Evolutionary conservation across 768 basidiomycete genomes (phyloP).

Genomic region (Ephemerocybe angulata): DNA sequence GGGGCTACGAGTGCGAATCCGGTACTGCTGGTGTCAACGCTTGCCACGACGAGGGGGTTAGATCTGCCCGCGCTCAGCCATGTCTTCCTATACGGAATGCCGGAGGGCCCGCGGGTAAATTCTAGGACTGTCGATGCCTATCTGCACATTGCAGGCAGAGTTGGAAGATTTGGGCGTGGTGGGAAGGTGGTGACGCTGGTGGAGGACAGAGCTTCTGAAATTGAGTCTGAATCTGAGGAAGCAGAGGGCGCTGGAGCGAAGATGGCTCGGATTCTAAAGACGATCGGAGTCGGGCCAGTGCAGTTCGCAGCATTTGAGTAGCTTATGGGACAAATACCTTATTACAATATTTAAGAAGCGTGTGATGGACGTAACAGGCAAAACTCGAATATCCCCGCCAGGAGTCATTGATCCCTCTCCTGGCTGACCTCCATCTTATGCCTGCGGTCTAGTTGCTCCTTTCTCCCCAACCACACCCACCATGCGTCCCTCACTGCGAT

Average conservation of each 20-base stretch:
- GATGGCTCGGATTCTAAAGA: constrained; percentile 43
- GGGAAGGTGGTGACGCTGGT: constrained; percentile 69
- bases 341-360: not conserved
- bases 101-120: constrained; percentile 37
- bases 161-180: constrained; percentile 63
- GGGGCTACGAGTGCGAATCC: constrained; percentile 45
- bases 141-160: constrained; percentile 68
- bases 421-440: constrained; percentile 10
- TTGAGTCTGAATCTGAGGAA: constrained; percentile 9
- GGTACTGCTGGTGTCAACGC: constrained; percentile 62
- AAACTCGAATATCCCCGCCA: not conserved
- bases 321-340: constrained; percentile 14
- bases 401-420: not conserved
- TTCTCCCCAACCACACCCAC: constrained; percentile 3
- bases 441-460: constrained; percentile 6
- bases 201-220: constrained; percentile 32
- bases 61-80: constrained; percentile 70
- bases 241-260: constrained; percentile 21
- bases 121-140: constrained; percentile 55
- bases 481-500: constrained; percentile 8
- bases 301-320: constrained; percentile 53
- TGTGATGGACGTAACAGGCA: not conserved
- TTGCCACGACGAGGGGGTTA: constrained; percentile 68
- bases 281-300: constrained; percentile 42
- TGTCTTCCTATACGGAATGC: constrained; percentile 69